Evolutionary conservation across 352 stramenopile species (phyloP), one percentile per base, ranked within the genome.

Genomic region (Globisporangium paroecandrum): DNA sequence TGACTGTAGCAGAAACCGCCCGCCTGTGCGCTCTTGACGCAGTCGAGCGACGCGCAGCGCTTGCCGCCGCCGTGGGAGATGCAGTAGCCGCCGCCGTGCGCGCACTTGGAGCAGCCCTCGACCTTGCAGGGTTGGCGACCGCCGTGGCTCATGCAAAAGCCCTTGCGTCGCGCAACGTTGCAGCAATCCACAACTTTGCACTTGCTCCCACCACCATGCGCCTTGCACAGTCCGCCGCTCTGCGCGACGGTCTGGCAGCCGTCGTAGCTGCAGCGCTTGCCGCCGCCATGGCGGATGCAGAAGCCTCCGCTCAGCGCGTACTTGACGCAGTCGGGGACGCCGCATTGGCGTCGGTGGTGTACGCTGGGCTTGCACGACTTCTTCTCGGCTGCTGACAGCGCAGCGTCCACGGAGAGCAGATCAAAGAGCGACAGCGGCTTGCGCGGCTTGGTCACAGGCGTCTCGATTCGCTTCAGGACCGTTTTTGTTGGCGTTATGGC

Each of bases 1-100:
- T 93, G 86, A 56, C 81, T 91, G 73, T 93, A 93, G 72, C 86
- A 94, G 27, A 91, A 87, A 0, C 86, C 86, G 6, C 83, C 85
- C 4, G 82, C 81, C 64, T 94, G 86, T 9, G 85, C 84, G 64
- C 84, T 92, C 71, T 90, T 92, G 66, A 67, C 65, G 73, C 86
- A 93, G 1, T 64, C 53, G 8, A 68, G 65, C n/a, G 76, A 77
- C 4, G 83, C 68, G 66, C 84, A 94, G 43, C 84, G 81, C 65
- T 91, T 91, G 65, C 86, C 84, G 9, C 84, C 84, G 22, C 86
- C 86, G 49, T 89, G 80, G 4, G 82, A 81, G 68, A 94, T 92
- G 67, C 86, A 94, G 46, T 89, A 89, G 32, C 86, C 86, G 1
- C 86, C 86, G 36, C 85, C 82, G 49, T 94, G 86, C 1, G 86